Percentiles rank a stretch among this genome's conserved stretches.
Conservation (phyloP, 1,284 basidiomycete species). For the Pascua sp. region DNA sequence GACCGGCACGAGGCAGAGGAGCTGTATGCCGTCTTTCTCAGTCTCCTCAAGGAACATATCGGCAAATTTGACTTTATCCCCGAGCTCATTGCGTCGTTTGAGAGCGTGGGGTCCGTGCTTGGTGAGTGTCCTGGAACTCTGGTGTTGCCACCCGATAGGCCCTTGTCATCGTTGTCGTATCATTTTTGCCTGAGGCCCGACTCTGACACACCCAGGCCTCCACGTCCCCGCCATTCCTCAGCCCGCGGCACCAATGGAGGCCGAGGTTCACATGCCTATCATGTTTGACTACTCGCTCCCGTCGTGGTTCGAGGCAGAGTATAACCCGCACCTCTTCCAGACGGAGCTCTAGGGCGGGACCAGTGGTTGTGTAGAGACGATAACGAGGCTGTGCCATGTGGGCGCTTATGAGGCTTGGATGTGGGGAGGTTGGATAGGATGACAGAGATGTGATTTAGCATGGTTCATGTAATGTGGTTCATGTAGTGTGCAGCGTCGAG, state of each 20-base stretch:
- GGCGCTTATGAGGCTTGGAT: too few relatives aligned
- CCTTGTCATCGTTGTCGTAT: neutral
- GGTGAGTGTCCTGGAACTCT: slow-evolving; percentile 6
- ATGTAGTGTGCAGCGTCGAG: too few relatives aligned
- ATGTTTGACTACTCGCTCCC: slow-evolving; percentile 21
- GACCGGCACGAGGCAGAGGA: slow-evolving; percentile 19
- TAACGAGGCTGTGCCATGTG: too few relatives aligned
- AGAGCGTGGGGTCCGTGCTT: slow-evolving; percentile 14
- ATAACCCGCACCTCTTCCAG: neutral
- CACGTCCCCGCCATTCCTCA: slow-evolving; percentile 5
- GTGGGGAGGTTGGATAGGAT: too few relatives aligned
- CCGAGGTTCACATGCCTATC: slow-evolving; percentile 7
- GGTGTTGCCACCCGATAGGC: neutral
- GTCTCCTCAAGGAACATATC: slow-evolving; percentile 14
- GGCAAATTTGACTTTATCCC: slow-evolving; percentile 16
- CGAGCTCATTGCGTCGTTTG: slow-evolving; percentile 15
- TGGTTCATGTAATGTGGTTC: too few relatives aligned
- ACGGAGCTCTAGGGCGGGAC: too few relatives aligned
- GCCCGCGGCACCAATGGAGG: neutral
- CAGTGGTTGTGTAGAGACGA: too few relatives aligned
- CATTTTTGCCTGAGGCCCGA: too few relatives aligned
- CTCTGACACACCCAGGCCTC: slow-evolving; percentile 6
- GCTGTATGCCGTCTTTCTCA: slow-evolving; percentile 16
- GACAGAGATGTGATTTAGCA: too few relatives aligned
- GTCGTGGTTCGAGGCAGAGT: slow-evolving; percentile 14